Evolutionary conservation across 208 protist genomes (phyloP), one percentile per base, ranked within the genome.

Genomic region (Crithidia expoeki): DNA sequence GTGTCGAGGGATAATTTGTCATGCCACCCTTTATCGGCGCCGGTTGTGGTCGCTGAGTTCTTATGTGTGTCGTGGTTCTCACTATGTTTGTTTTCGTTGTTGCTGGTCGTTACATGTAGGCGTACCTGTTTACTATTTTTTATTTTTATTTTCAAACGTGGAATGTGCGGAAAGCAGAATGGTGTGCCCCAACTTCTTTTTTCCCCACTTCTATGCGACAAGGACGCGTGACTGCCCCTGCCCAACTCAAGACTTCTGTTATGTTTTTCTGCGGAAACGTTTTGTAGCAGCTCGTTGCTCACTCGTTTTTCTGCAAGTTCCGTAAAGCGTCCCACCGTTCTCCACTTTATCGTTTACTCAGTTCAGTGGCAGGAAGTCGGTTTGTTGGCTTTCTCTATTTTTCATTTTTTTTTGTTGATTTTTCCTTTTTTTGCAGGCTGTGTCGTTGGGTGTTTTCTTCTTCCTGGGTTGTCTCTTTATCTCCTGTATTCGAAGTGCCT

Each of bases 401-500:
- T 69, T 51, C 50, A 16, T 62, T 61, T 63, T 51, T 36, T 36
- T 56, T 56, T 36, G 46, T 56, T 64, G 27, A 64, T 74, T 61
- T 84, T 64, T 56, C 51, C 19, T 59, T 38, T 60, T 50, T 55
- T 55, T 28, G n/a, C n/a, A n/a, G 36, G 49, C 30, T 60, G 4
- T 79, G 44, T 73, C 55, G 38, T 62, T 71, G 34, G 17, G 64
- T 10, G 49, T 73, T 57, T 51, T 50, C 21, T 55, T 21, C 53
- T 50, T 44, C 33, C 57, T 69, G 52, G n/a, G 36, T 52, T 38
- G 47, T 66, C 62, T 55, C 17, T 61, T 62, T 68, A 6, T 53
- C 40, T 47, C 66, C 51, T 72, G 33, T 57, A 65, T 53, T 61
- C 47, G 65, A 65, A 68, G n/a, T 27, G 36, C 49, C 53, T n/a